A percentile compares a stretch with the other conserved stretches of the same genome.
Evolutionary conservation across 257 asterid species (phyloP).

Genomic region (Gentiana straminea): DNA sequence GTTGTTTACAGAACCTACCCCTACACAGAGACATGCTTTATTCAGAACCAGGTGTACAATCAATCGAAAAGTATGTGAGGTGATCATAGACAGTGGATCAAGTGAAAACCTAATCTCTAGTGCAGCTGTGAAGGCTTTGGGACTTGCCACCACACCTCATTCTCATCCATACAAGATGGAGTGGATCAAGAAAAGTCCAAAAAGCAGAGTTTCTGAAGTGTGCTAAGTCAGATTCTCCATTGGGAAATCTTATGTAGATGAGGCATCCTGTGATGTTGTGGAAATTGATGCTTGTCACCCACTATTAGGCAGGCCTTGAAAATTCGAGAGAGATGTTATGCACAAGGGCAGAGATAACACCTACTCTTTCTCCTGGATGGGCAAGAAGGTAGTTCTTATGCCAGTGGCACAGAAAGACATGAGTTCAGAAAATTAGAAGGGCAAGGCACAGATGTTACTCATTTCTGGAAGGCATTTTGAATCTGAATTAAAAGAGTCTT

Average conservation of each 20-base stretch:
- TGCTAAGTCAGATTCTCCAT: not conserved
- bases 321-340: not conserved
- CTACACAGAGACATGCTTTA: not conserved
- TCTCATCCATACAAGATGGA: too few species aligned
- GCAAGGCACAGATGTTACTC: not conserved
- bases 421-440: not conserved
- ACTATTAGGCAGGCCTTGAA: not conserved
- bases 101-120: too few species aligned
- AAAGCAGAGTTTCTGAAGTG: not conserved
- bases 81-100: too few species aligned
- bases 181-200: too few species aligned
- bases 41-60: not conserved
- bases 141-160: too few species aligned
- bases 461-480: not conserved
- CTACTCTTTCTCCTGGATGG: not conserved
- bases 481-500: not conserved
- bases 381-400: not conserved
- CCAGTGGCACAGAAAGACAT: not conserved
- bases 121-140: not conserved
- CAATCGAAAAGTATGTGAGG: not conserved
- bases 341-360: not conserved
- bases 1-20: not conserved
- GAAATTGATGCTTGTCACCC: constrained; percentile 1
- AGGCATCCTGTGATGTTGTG: not conserved
- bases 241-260: not conserved